phyloP scores from a whole-genome alignment of 208 protist genomes.

The Leishmania major region DNA sequence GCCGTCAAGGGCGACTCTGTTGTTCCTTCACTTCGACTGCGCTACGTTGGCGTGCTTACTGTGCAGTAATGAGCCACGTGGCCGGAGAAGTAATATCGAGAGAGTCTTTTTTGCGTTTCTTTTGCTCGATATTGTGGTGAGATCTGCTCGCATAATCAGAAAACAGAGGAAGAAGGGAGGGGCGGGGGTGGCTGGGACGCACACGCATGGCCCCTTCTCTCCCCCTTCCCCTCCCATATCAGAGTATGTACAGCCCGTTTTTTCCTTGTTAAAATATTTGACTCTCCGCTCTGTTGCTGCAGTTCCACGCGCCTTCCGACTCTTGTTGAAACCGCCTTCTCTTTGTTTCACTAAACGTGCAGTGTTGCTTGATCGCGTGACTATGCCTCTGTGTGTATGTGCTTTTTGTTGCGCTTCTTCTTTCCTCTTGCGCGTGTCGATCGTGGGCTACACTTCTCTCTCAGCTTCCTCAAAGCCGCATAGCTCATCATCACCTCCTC shows the following conservation, averaged over 20 bases:
- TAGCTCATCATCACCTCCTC: not conserved
- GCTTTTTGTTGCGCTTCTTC: not conserved
- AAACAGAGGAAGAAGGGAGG: not conserved
- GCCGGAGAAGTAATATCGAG: not conserved
- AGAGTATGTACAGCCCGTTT: not conserved
- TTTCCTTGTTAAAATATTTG: not conserved
- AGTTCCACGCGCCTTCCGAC: not conserved
- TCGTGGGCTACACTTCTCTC: not conserved
- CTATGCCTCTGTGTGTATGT: not conserved
- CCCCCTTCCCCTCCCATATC: not conserved
- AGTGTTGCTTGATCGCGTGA: not conserved
- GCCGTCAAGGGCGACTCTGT: constrained; percentile 30
- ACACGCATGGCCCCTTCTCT: not conserved
- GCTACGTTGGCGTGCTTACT: constrained; percentile 48
- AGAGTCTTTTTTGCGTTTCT: not conserved
- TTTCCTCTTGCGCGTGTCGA: not conserved
- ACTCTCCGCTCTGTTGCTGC: not conserved
- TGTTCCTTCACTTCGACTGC: constrained; percentile 44
- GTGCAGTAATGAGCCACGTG: not conserved
- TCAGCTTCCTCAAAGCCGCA: not conserved
- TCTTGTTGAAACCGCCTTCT: not conserved
- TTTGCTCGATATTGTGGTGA: not conserved
- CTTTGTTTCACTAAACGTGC: not conserved
- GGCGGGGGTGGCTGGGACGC: not conserved
- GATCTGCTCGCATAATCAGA: not conserved